Evolutionary conservation across 179 eudicot genomes (phyloP).

Genomic region (Sideroxylon spinosum): DNA sequence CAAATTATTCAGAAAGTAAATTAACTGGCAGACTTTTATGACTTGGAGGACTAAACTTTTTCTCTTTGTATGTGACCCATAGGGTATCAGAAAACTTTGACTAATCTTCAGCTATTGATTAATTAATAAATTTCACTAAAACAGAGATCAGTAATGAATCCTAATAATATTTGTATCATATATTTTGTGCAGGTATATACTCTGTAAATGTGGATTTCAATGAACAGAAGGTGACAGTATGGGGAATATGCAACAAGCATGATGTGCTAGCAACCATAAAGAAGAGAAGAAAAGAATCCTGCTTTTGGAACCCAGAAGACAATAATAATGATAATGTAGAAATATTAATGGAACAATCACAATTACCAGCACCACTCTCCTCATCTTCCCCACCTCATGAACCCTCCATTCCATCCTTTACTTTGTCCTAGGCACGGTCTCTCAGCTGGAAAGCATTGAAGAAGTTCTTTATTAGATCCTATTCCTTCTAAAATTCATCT

Average conservation of each 20-base stretch:
- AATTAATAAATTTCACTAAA: too few relatives aligned
- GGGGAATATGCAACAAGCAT: constrained; percentile 93
- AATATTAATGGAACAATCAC: constrained; percentile 15
- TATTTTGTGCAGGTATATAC: constrained; percentile 59
- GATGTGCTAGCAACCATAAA: constrained; percentile 58
- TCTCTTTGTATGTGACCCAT: too few relatives aligned
- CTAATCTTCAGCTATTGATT: too few relatives aligned
- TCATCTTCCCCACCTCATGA: constrained; percentile 7
- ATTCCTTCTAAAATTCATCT: neutral
- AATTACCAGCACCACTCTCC: constrained; percentile 20
- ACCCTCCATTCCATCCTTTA: neutral
- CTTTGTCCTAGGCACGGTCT: neutral
- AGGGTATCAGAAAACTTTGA: too few relatives aligned
- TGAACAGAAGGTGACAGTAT: constrained; percentile 83
- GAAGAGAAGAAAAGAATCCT: constrained; percentile 76
- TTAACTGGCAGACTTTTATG: too few relatives aligned
- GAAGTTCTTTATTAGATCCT: constrained; percentile 6
- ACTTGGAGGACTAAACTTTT: too few relatives aligned
- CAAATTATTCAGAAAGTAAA: too few relatives aligned
- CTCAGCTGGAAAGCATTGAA: constrained; percentile 7
- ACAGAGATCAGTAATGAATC: too few relatives aligned
- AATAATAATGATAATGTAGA: constrained; percentile 3
- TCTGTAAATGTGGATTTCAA: constrained; percentile 64
- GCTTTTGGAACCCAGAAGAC: constrained; percentile 71
- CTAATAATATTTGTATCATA: too few relatives aligned